Evolutionary conservation across 805 yeast species (phyloP).

Genomic region (Candida taoyuanica): DNA sequence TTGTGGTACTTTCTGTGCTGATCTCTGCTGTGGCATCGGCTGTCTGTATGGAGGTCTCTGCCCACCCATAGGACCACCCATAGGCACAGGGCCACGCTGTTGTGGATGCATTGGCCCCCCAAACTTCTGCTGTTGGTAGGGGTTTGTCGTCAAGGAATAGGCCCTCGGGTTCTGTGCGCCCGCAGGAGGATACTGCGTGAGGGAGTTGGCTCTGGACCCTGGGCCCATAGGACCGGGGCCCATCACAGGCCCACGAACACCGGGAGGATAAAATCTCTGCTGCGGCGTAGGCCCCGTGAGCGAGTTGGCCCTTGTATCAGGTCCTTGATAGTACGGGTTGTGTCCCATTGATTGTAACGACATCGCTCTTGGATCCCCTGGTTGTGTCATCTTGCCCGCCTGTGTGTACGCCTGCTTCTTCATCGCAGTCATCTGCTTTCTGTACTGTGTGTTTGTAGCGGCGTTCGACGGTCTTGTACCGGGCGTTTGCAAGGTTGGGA

Average conservation of each 20-base stretch:
- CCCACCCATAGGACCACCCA: slow-evolving; percentile 1
- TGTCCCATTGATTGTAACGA: slow-evolving; percentile 30
- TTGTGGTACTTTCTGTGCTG: slow-evolving; percentile 5
- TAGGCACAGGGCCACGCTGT: neutral
- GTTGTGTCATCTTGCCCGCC: slow-evolving; percentile 34
- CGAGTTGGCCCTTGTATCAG: slow-evolving; percentile 31
- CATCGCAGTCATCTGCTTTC: slow-evolving; percentile 65
- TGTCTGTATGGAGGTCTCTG: slow-evolving; percentile 10
- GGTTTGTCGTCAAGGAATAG: slow-evolving; percentile 21
- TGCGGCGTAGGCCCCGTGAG: slow-evolving; percentile 35
- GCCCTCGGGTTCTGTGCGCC: slow-evolving; percentile 14
- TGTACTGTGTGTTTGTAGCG: slow-evolving; percentile 53
- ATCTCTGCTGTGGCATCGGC: slow-evolving; percentile 7
- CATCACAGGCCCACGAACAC: neutral
- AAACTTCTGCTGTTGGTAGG: slow-evolving; percentile 17
- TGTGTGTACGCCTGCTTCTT: slow-evolving; percentile 51
- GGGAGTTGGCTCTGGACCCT: slow-evolving; percentile 19
- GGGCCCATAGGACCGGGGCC: slow-evolving; percentile 3
- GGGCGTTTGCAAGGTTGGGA: slow-evolving; percentile 56
- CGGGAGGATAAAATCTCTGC: neutral
- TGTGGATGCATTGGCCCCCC: no score
- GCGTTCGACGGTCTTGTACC: slow-evolving; percentile 24
- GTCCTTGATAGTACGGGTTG: slow-evolving; percentile 20
- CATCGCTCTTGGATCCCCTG: slow-evolving; percentile 40
- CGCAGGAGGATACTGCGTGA: slow-evolving; percentile 9